Base-by-base conservation (phyloP, 192 early-diverging fungal genomes). In the Oehlia diaphana region DNA sequence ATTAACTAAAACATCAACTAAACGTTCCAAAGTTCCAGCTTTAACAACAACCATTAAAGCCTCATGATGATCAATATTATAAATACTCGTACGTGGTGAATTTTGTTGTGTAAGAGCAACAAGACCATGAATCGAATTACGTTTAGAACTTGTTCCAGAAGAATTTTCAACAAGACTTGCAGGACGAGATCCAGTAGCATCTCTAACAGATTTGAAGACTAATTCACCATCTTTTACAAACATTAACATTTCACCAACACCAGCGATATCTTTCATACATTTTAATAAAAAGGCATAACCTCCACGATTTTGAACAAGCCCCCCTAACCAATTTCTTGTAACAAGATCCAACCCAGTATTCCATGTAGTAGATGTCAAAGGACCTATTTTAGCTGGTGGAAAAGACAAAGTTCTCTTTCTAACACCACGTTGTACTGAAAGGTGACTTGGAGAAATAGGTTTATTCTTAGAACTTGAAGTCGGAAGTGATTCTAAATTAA, bases 1-100 rank as follows among this genome's bases (percentile, higher is more conserved):
- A 75, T 90, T 84, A 21, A 92, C 83, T 8, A 91, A 82, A 16
- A 92, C 78, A 23, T 92, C 88, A 62, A 93, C 79, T 47, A 93
- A 72, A 9, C 81, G 66, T 16, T 86, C 82, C 28, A 92, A 68
- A 10, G 89, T 89, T 6, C 92, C 92, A 33, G 90, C 91, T 50
- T 92, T 90, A 13, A 93, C 89, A 39, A 89, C 82, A 8, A 89
- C 92, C 4, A 87, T 81, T 23, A 88, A 82, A 12, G 84, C 67
- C 26, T 75, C 80, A 65, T 68, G 49, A 63, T 84, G 49, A 63
- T 84, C 35, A 64, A 66, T 7, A 64, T 49, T 50, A 53, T 77
- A 19, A 10, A 65, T 6, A 6, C 50, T 39, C 58, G 47, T 10
- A 39, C 68, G 68, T 53, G 66, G 75, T 23, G 61, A 64, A 28